These are phyloP conservation scores for Colletotrichum liriopes DNA, from an alignment of 2,329 filamentous ascomycete species.

Conservation along the genomic window DNA sequence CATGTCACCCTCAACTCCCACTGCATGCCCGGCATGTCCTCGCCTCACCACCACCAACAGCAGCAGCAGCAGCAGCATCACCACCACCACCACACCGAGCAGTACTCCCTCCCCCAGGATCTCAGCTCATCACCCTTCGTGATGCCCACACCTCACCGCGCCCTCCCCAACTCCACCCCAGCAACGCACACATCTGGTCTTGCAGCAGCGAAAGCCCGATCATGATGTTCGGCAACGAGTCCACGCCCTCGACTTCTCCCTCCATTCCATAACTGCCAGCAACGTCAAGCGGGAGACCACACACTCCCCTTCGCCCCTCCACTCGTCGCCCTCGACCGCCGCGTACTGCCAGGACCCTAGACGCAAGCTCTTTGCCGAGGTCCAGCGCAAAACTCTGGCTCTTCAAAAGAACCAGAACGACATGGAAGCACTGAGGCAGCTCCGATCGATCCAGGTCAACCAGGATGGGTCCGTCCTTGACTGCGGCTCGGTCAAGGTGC, in stretches of 20 bases:
- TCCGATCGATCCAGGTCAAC: constrained; percentile 41
- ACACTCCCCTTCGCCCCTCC: constrained; percentile 50
- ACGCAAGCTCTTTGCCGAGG: constrained; percentile 59
- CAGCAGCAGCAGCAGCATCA: constrained; percentile 15
- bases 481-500: constrained; percentile 40
- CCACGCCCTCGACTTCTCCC: constrained; percentile 51
- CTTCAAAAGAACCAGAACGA: constrained; percentile 59
- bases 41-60: constrained; percentile 32
- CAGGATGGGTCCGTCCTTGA: constrained; percentile 40
- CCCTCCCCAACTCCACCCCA: constrained; percentile 56
- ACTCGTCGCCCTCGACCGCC: constrained; percentile 52
- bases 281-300: constrained; percentile 55
- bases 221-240: constrained; percentile 52
- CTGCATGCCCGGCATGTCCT: constrained; percentile 42
- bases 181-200: constrained; percentile 57
- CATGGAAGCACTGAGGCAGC: constrained; percentile 44
- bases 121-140: constrained; percentile 43
- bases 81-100: constrained; percentile 22
- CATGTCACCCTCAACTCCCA: constrained; percentile 47
- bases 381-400: constrained; percentile 61
- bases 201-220: constrained; percentile 60
- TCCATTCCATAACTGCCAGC: constrained; percentile 51
- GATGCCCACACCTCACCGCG: constrained; percentile 43
- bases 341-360: constrained; percentile 49
- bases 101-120: constrained; percentile 40